A percentile compares a stretch with the other conserved stretches of the same genome.
Evolutionary conservation across 345 rosid genomes (phyloP).

Genomic region (Raphanus sativus): DNA sequence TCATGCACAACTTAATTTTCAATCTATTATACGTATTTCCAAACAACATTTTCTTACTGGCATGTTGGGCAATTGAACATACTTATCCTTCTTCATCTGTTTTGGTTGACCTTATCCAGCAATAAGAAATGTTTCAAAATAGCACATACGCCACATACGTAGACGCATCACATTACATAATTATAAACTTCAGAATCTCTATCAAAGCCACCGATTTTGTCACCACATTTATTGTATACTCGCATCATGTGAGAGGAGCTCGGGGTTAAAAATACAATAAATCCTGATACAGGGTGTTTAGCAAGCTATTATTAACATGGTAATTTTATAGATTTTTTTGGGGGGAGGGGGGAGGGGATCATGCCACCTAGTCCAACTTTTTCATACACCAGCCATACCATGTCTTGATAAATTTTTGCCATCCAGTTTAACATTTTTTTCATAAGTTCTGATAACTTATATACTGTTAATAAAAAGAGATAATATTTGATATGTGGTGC

Average conservation of each 20-base stretch:
- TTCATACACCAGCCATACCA: too few relatives aligned
- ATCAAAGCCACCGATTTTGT: conserved; percentile 10
- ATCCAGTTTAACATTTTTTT: background rate
- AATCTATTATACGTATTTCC: background rate
- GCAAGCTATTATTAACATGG: background rate
- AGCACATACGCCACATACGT: background rate
- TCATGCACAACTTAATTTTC: background rate
- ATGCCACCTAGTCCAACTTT: background rate
- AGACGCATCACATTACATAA: background rate
- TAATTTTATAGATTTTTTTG: background rate
- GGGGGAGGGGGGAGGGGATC: too few relatives aligned
- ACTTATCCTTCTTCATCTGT: background rate
- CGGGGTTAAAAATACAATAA: background rate
- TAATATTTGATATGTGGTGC: background rate
- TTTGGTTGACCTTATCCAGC: conserved; percentile 25
- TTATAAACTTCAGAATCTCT: background rate
- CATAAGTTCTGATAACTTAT: background rate
- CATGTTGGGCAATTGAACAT: background rate
- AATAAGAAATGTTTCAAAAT: background rate
- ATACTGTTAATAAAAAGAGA: background rate
- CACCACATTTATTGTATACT: background rate
- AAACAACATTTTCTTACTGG: background rate
- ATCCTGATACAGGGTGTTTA: background rate
- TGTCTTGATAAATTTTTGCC: background rate
- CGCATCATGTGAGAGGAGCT: background rate